Evolutionary conservation across 129 eudicot genomes (phyloP), one percentile per base, ranked within the genome.

Genomic region (Gnaphalium uliginosum): DNA sequence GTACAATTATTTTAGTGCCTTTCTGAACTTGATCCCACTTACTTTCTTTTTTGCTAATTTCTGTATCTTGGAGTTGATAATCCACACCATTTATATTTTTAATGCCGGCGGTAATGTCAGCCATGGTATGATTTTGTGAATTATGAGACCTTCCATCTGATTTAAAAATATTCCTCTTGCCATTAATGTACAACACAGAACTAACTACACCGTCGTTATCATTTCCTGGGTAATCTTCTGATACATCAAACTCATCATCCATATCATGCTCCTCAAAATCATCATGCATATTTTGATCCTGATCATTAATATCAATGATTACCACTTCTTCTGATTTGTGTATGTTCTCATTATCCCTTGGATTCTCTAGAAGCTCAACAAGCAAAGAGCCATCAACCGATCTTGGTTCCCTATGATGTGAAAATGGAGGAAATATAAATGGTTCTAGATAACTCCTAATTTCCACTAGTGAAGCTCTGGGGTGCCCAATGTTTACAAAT

Each of bases 1-100:
- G 99, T 46, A 91, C 98, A 58, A 94, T 79, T 61, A 94, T 87
- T 65, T 90, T 94, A 69, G 98, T 88, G 79, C 97, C 99, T 82
- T 76, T 83, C 65, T 78, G 90, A 72, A 94, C 93, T 41, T 76
- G 85, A 53, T 78, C 87, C 99, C 97, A 94, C 78, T 76, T 93
- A 76, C 72, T 86, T 69, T 62, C 83, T 78, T 76, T 69, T 21
- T 74, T 77, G 27, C 39, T 62, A 64, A 48, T 60, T 64, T 69
- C 79, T 72, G 37, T 37, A 61, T 72, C 85, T 71, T 81, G 85
- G 30, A 79, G 71, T 72, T 70, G 65, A 73, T 64, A 33, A 54
- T 73, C 80, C n/a, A 48, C 59, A 61, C 58, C 33, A 17, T 72
- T 26, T 67, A 77, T 25, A 56, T 53, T 78, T 70, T 27, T 68